These are phyloP conservation scores for Gossypium rotundifolium DNA, from an alignment of 345 rosid species.

Conservation along the genomic window DNA sequence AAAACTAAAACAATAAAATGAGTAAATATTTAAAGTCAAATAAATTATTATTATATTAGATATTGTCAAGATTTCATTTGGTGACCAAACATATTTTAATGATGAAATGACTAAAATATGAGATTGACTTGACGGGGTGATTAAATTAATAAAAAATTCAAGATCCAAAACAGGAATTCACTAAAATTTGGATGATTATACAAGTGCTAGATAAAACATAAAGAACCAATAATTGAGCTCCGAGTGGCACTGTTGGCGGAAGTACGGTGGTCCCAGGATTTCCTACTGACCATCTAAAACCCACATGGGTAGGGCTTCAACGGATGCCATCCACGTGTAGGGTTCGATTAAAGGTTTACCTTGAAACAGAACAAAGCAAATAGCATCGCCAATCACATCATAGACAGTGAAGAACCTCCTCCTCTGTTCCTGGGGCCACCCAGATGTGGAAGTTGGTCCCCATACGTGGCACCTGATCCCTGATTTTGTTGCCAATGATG, in stretches of 20 bases:
- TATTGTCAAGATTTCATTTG: too few relatives aligned
- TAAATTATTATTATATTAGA: too few relatives aligned
- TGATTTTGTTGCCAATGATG: not conserved
- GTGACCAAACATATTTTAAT: too few relatives aligned
- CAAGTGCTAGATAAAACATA: too few relatives aligned
- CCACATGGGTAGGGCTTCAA: constrained; percentile 4
- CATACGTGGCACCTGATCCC: constrained; percentile 25
- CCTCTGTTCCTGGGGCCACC: constrained; percentile 5
- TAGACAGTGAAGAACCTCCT: constrained; percentile 21
- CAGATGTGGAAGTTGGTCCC: constrained; percentile 3
- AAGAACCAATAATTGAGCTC: not conserved
- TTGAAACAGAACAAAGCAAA: not conserved
- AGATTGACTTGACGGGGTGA: too few relatives aligned
- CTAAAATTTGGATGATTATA: not conserved
- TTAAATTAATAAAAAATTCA: too few relatives aligned
- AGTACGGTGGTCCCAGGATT: not conserved
- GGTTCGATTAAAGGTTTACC: not conserved
- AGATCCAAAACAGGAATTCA: too few relatives aligned
- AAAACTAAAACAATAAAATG: too few relatives aligned
- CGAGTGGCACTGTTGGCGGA: constrained; percentile 11
- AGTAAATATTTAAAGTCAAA: too few relatives aligned
- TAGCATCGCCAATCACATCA: constrained; percentile 11
- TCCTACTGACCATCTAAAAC: constrained; percentile 25
- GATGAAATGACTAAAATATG: too few relatives aligned
- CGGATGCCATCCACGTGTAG: constrained; percentile 26